These are phyloP conservation scores for Schwanniomyces vanrijiae DNA, from an alignment of 805 yeast genomes.

Conservation along the genomic window DNA sequence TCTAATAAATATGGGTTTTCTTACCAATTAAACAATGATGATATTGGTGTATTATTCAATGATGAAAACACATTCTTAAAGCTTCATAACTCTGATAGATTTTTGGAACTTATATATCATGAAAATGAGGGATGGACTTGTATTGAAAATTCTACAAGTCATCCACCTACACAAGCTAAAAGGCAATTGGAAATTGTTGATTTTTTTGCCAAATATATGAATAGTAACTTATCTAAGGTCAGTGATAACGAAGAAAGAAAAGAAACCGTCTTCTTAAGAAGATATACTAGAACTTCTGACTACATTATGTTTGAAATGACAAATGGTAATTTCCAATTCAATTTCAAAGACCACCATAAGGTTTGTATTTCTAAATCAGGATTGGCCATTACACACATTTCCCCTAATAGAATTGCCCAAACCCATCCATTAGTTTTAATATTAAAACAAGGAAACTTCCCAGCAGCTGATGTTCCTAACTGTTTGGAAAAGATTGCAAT, in stretches of 20 bases:
- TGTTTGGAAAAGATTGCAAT: conserved; percentile 39
- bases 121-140: conserved; percentile 49
- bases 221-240: conserved; percentile 79
- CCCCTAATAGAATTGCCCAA: conserved; percentile 70
- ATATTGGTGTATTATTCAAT: conserved; percentile 86
- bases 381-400: conserved; percentile 73
- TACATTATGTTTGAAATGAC: conserved; percentile 92
- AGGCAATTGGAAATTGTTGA: conserved; percentile 83
- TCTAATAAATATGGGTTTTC: conserved; percentile 95
- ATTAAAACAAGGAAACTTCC: conserved; percentile 44
- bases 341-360: conserved; percentile 93
- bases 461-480: conserved; percentile 38
- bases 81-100: conserved; percentile 59
- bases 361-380: conserved; percentile 78
- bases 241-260: conserved; percentile 63
- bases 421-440: conserved; percentile 56
- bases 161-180: conserved; percentile 49
- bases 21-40: conserved; percentile 85
- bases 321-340: conserved; percentile 90
- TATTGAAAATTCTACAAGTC: conserved; percentile 41
- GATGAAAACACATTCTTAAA: conserved; percentile 81
- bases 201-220: conserved; percentile 90
- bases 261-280: conserved; percentile 74
- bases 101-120: conserved; percentile 57
- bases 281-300: conserved; percentile 76